These are phyloP conservation scores for Erodium texanum DNA, from an alignment of 441 rosid species.

Conservation along the genomic window DNA sequence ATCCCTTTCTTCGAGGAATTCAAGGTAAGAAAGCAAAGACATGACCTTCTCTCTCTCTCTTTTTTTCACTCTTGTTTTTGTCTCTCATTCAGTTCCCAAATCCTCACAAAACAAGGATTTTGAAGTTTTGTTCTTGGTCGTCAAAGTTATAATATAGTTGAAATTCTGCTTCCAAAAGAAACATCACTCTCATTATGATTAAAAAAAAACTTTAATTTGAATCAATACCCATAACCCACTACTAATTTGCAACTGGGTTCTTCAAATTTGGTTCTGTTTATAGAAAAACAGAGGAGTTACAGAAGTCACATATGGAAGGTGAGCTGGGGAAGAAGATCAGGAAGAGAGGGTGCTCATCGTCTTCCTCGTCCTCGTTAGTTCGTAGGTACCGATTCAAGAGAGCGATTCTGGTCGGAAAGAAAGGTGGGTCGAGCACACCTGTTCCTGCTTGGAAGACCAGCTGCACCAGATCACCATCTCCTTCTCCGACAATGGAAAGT, in stretches of 20 bases:
- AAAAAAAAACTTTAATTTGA: no score
- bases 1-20: constrained; percentile 1
- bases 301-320: constrained; percentile 41
- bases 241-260: no score
- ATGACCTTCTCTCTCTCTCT: not conserved
- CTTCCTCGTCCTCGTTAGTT: constrained; percentile 84
- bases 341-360: constrained; percentile 78
- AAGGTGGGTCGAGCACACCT: constrained; percentile 88
- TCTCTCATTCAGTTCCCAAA: no score
- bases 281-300: constrained; percentile 26
- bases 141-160: no score
- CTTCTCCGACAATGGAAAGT: constrained; percentile 30
- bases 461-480: constrained; percentile 53
- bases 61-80: not conserved
- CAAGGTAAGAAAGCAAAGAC: not conserved
- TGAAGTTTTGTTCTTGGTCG: no score
- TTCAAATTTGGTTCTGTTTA: not conserved
- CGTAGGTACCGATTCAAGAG: constrained; percentile 75
- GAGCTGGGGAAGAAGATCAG: constrained; percentile 73
- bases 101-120: no score
- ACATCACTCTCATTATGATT: no score
- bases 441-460: constrained; percentile 82
- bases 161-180: no score
- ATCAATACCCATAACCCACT: no score
- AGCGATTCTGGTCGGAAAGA: constrained; percentile 70